A percentile compares a stretch with the other conserved stretches of the same genome.
Conservation (phyloP, 495 filamentous ascomycete genomes). For the Bathelium albidoporum region DNA sequence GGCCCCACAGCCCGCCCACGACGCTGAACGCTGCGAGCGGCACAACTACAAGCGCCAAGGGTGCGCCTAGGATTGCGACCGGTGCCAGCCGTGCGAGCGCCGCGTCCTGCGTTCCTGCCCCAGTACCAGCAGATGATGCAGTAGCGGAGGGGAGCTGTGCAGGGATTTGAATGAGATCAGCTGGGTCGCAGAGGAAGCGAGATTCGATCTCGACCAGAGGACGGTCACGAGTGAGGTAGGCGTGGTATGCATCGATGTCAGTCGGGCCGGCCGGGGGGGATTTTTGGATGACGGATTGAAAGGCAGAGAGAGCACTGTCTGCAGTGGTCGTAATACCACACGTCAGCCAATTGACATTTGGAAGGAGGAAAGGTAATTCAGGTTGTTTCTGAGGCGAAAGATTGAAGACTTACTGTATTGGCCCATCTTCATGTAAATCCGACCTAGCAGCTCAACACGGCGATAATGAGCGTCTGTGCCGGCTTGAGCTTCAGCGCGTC, state of each 20-base stretch:
- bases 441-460: slow-evolving; percentile 57
- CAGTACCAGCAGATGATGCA: background rate
- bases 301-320: slow-evolving; percentile 57
- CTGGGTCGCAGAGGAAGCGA: slow-evolving; percentile 52
- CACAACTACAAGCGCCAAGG: slow-evolving; percentile 13
- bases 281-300: slow-evolving; percentile 43
- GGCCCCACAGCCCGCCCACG: slow-evolving; percentile 12
- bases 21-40: slow-evolving; percentile 16
- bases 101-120: no score
- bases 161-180: slow-evolving; percentile 69
- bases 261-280: slow-evolving; percentile 44
- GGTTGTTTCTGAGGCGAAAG: no score
- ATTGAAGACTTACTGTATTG: slow-evolving; percentile 63
- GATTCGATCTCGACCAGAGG: slow-evolving; percentile 59
- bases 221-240: slow-evolving; percentile 50
- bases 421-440: slow-evolving; percentile 62
- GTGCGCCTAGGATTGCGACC: no score
- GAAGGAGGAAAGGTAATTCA: background rate
- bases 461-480: slow-evolving; percentile 63
- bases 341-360: slow-evolving; percentile 1
- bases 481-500: slow-evolving; percentile 54
- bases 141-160: no score
- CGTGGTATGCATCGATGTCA: slow-evolving; percentile 54
- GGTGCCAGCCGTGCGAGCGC: no score
- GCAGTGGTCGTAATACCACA: background rate